Evolutionary conservation across 495 filamentous ascomycete genomes (phyloP), one percentile per base, ranked within the genome.

Genomic region (Podospora pseudoanserina): DNA sequence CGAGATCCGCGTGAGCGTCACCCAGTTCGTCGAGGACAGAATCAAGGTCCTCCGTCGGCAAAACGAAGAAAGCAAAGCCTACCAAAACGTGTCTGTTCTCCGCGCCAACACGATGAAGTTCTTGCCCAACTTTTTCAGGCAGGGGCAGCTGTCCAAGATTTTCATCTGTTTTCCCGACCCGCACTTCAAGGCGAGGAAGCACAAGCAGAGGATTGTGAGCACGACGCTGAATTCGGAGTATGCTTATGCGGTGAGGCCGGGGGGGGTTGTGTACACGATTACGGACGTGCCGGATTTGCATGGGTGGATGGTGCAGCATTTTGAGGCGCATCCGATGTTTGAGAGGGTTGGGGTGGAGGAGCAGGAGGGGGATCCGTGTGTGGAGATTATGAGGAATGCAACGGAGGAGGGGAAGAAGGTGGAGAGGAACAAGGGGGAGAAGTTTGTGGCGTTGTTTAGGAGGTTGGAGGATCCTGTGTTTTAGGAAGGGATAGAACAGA

Each of bases 351-450:
- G 84, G 0, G 85, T 89, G 62, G 85, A 86, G 72, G 91, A 92
- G 66, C 80, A 91, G 72, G 88, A 89, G 61, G 78, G 73, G 27
- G 94, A 97, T 80, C 84, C 87, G 65, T 94, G 91, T 76, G 91
- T 96, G 18, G 77, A 77, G 67, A 84, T 93, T 53, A 97, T 99
- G 93, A 86, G 78, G 77, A 87, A 79, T 49, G 92, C 92, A 79
- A 99, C 95, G 2, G 95, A 99, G 79, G 95, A 99, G 83, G 92
- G 94, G 61, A 97, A 97, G 84, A 99, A 99, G 81, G 95, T 99
- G 6, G 87, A 89, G 69, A 87, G 95, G 76, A 95, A 97, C 80
- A 87, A 89, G 57, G 95, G 96, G 0, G 84, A 83, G 68, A 98
- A 97, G 80, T 93, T 89, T 77, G 89, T 97, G 54, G 92, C 91